phyloP scores from a whole-genome alignment of 352 stramenopile species.

The Pythium diclinum region DNA sequence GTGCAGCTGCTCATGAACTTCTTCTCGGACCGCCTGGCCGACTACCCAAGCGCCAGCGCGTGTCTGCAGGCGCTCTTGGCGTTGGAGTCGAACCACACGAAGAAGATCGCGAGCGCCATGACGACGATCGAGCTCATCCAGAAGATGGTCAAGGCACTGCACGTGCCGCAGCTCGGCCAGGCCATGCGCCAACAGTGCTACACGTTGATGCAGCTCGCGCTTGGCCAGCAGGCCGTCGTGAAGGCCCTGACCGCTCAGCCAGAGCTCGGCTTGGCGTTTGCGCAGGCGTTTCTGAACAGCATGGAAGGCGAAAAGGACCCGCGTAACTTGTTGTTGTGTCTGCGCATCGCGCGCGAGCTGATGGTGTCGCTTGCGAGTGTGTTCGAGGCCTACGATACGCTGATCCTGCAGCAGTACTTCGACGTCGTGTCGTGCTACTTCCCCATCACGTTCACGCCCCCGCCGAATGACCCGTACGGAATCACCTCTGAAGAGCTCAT shows the following conservation, averaged over 20 bases:
- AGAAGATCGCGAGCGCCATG: constrained; percentile 46
- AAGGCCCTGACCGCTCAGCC: constrained; percentile 38
- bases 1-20: constrained; percentile 81
- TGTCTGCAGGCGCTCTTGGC: constrained; percentile 76
- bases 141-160: constrained; percentile 58
- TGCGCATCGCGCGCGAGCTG: constrained; percentile 65
- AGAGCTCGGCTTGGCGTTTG: constrained; percentile 46
- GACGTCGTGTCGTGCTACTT: constrained; percentile 91
- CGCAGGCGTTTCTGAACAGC: constrained; percentile 69
- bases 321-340: constrained; percentile 77
- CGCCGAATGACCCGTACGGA: constrained; percentile 88
- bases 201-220: constrained; percentile 68
- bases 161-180: constrained; percentile 81
- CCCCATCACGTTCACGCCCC: constrained; percentile 89
- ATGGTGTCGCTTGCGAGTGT: constrained; percentile 53
- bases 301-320: constrained; percentile 91
- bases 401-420: constrained; percentile 85
- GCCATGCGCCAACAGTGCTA: constrained; percentile 87
- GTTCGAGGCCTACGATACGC: constrained; percentile 61
- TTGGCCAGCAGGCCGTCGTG: constrained; percentile 59
- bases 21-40: constrained; percentile 78
- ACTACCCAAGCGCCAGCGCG: constrained; percentile 78
- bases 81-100: constrained; percentile 64
- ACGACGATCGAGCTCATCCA: constrained; percentile 58
- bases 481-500: constrained; percentile 88